Evolutionary conservation across 2,329 filamentous ascomycete genomes (phyloP).

Genomic region (Didymella exigua): DNA sequence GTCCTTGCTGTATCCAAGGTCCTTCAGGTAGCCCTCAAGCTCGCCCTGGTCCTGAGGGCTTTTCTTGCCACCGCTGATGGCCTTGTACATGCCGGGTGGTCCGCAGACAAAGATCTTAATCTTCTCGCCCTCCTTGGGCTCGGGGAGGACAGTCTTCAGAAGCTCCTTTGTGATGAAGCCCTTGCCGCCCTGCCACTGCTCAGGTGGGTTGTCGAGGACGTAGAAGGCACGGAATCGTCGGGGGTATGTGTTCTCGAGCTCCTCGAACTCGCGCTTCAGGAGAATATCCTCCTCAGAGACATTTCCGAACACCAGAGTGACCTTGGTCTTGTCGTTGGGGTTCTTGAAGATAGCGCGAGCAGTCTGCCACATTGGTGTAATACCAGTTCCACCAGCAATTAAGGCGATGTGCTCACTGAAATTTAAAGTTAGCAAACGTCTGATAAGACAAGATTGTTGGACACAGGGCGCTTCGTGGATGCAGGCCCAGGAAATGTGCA

Average conservation of each 20-base stretch:
- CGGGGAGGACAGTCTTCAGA: conserved; percentile 91
- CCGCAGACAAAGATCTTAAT: conserved; percentile 98
- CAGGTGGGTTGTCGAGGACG: conserved; percentile 81
- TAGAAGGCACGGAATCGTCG: conserved; percentile 96
- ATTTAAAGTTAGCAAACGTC: conserved; percentile 10
- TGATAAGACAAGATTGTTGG: no score
- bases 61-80: conserved; percentile 86
- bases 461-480: no score
- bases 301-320: conserved; percentile 94
- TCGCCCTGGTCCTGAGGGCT: conserved; percentile 95
- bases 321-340: conserved; percentile 95
- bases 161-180: conserved; percentile 90
- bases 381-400: conserved; percentile 93
- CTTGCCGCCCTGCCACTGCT: conserved; percentile 76
- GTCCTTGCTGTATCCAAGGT: conserved; percentile 82
- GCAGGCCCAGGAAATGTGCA: no score
- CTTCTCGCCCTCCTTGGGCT: conserved; percentile 82
- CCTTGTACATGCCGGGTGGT: conserved; percentile 90
- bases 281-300: conserved; percentile 88
- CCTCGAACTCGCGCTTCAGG: conserved; percentile 80
- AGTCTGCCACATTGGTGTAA: conserved; percentile 98
- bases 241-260: conserved; percentile 93
- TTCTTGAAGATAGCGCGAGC: conserved; percentile 91
- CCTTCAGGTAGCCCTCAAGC: conserved; percentile 78
- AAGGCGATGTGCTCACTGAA: conserved; percentile 72